Evolutionary conservation across 208 protist genomes (phyloP), one percentile per base, ranked within the genome.

Genomic region (Wallacemonas sp.): DNA sequence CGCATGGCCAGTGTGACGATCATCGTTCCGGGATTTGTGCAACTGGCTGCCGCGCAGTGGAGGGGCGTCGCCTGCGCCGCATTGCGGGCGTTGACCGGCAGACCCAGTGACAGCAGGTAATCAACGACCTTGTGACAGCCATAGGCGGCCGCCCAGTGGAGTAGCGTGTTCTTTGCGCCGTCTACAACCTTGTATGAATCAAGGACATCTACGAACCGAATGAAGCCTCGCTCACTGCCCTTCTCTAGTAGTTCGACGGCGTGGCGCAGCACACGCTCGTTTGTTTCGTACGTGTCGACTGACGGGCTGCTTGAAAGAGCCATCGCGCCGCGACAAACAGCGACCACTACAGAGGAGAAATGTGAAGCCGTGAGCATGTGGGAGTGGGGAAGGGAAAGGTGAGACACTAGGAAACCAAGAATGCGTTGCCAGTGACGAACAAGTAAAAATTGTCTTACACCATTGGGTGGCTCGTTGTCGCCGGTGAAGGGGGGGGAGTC

Each of bases 121-220:
- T 65, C 63, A 0, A 84, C 70, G 0, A 70, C 58, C 15, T 59
- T 33, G 12, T 79, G 38, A 57, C 81, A 70, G 12, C 85, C 85
- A 1, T 89, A 36, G 5, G 76, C 57, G 0, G 81, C 75, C 1
- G 81, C 83, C 81, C 85, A 92, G 63, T 94, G 89, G 26, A 94
- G 67, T 19, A 90, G 52, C 12, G 73, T 84, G 54, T 94, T 94
- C 6, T 76, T 64, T 5, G 41, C 48, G 0, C 52, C 58, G 34
- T 92, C 83, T n/a, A 62, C 41, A 29, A 82, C 50, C 50, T 79
- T 61, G 6, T 89, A 41, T 45, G 78, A 70, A 32, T 88, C 78
- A 41, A 73, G 87, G 8, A 80, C 37, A 19, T 88, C 75, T 4
- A 81, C 39, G 54, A 73, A 90, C 3, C 81, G 76, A 8, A 69